Base-by-base conservation (phyloP, 1,139 yeast genomes). In the Keqinozyma sinolaborantium region DNA sequence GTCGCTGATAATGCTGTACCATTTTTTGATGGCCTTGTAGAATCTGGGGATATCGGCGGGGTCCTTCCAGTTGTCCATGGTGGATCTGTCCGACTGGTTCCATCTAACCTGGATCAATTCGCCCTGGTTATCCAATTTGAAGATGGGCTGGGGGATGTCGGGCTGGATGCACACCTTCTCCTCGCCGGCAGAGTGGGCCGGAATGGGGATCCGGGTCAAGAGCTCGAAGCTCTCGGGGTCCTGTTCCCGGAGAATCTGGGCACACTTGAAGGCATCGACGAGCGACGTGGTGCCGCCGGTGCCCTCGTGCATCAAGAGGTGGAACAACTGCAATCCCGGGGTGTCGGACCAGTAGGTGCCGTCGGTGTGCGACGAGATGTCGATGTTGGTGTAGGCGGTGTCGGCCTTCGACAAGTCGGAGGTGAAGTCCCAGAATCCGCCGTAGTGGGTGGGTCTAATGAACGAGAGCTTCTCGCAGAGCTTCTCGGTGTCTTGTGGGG, bases 361-460 rank as follows among this genome's bases (percentile, higher is more conserved):
- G 51, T 83, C 90, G 3, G 88, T 81, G 48, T 83, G 92, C 14
- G 77, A 61, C 12, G 77, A 76, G 37, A 83, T 74, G 42, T 78
- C 83, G 38, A 81, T 64, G 48, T 79, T 79, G 15, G 88, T 81
- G 51, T 83, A 83, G 2, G 90, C 92, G 3, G 87, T 79, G 50
- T 83, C 92, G 35, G 77, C 76, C 58, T 77, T 80, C 28, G 81
- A 70, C 47, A 83, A 60, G 50, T 83, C 86, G 10, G 86, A 73
- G 14, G 90, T 82, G 51, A 83, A 82, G 47, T 81, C 88, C 88
- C 90, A 83, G 55, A 83, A 82, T 3, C 86, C 88, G 11, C 88
- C 90, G 41, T 83, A 83, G 53, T 83, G 90, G 2, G 92, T 83
- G 14, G 81, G 83, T 25, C 85, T 63, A 35, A 82, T 74, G 50